phyloP scores from a whole-genome alignment of 2,329 filamentous ascomycete genomes.

The Alternaria conjuncta region DNA sequence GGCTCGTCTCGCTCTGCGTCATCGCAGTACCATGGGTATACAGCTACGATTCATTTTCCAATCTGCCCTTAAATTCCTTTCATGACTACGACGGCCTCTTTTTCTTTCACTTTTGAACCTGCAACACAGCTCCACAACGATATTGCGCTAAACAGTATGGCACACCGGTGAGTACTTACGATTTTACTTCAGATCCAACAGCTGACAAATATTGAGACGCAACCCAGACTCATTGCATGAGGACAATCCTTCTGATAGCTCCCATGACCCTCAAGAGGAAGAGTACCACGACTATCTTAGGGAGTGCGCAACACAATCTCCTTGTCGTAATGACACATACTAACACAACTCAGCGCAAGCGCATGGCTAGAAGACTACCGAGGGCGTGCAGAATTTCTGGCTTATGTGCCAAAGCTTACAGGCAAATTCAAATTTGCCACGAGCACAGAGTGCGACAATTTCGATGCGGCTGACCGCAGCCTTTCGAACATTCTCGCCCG shows the following conservation, averaged over 20 bases:
- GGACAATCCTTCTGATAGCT: background rate
- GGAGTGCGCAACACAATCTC: background rate
- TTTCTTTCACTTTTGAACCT: background rate
- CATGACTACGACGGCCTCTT: background rate
- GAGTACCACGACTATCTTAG: background rate
- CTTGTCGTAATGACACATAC: background rate
- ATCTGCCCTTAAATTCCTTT: no score
- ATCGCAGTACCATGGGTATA: no score
- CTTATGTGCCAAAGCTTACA: background rate
- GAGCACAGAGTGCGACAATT: background rate
- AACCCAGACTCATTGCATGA: background rate
- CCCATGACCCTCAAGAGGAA: background rate
- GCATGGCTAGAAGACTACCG: background rate
- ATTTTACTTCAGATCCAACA: no score
- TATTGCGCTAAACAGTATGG: background rate
- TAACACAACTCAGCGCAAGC: background rate
- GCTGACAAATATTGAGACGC: background rate
- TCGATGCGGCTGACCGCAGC: background rate
- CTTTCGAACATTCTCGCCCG: background rate
- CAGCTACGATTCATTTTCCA: fast-evolving
- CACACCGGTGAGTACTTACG: background rate
- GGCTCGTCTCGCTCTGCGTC: no score
- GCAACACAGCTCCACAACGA: background rate
- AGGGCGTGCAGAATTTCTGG: background rate
- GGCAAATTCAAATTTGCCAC: background rate